Evolutionary conservation across 371 early-diverging fungal species (phyloP).

Genomic region (Syncephalastrum monosporum): DNA sequence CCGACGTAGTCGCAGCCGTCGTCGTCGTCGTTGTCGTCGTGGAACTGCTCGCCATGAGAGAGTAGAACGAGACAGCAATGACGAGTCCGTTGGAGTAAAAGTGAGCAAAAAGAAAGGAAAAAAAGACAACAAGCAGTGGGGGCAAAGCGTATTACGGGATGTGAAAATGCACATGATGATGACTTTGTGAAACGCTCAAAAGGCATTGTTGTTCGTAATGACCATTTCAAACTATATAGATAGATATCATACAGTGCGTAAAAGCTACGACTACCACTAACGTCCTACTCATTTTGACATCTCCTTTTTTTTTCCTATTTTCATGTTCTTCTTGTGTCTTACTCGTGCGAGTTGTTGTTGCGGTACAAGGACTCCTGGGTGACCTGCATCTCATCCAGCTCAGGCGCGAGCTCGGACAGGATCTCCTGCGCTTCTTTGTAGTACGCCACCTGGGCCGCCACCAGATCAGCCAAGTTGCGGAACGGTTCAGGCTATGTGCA

Average conservation of each 20-base stretch:
- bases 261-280: too few species aligned
- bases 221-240: too few species aligned
- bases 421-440: constrained; percentile 80
- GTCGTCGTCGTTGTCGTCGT: neutral
- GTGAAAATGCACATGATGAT: too few species aligned
- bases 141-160: too few species aligned
- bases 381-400: constrained; percentile 89
- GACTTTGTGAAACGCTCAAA: too few species aligned
- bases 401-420: constrained; percentile 79
- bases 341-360: constrained; percentile 43
- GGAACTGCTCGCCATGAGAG: neutral
- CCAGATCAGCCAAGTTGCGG: constrained; percentile 79
- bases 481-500: constrained; percentile 74
- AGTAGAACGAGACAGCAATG: neutral
- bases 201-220: too few species aligned
- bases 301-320: neutral
- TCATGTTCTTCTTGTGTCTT: constrained; percentile 9
- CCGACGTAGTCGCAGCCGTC: neutral
- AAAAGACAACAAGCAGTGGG: neutral
- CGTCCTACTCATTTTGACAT: too few species aligned
- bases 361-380: constrained; percentile 87
- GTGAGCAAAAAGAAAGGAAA: neutral
- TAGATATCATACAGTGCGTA: too few species aligned
- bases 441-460: constrained; percentile 84
- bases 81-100: too few species aligned